Evolutionary conservation across 371 early-diverging fungal genomes (phyloP).

Genomic region (Mortierella sp.): DNA sequence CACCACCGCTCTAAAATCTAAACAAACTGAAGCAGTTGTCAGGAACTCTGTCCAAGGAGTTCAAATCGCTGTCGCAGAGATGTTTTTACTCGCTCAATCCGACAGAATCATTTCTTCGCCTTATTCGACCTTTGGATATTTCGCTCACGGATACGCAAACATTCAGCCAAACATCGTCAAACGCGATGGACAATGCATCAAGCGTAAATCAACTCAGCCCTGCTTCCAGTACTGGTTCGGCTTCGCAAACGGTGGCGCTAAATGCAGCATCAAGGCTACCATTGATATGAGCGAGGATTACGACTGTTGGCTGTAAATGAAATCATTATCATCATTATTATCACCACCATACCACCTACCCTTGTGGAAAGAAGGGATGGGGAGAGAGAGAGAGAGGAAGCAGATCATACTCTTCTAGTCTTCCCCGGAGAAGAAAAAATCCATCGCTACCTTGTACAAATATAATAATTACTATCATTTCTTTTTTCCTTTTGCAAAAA

Average conservation of each 20-base stretch:
- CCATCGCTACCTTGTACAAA: conserved; percentile 1
- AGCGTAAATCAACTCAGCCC: conserved; percentile 49
- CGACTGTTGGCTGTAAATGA: conserved; percentile 43
- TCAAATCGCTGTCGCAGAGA: conserved; percentile 46
- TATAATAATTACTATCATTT: not conserved
- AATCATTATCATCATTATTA: not conserved
- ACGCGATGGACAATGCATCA: conserved; percentile 39
- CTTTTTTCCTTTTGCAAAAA: not conserved
- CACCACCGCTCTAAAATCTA: not conserved
- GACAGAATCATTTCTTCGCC: conserved; percentile 45
- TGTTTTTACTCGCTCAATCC: conserved; percentile 46
- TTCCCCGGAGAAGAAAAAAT: not conserved
- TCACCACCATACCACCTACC: not conserved
- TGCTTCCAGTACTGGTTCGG: conserved; percentile 57
- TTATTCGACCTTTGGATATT: conserved; percentile 49
- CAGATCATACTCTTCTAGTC: not conserved
- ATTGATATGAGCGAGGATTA: conserved; percentile 54
- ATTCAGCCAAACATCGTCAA: conserved; percentile 49
- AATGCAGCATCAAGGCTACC: conserved; percentile 26
- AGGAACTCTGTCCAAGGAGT: conserved; percentile 45
- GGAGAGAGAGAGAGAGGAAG: no score
- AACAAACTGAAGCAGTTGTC: conserved; percentile 41
- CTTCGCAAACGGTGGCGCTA: conserved; percentile 48
- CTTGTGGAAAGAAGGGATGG: not conserved
- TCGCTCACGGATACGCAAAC: conserved; percentile 48